Evolutionary conservation across 345 rosid genomes (phyloP), one percentile per base, ranked within the genome.

Genomic region (Lepidium aucheri): DNA sequence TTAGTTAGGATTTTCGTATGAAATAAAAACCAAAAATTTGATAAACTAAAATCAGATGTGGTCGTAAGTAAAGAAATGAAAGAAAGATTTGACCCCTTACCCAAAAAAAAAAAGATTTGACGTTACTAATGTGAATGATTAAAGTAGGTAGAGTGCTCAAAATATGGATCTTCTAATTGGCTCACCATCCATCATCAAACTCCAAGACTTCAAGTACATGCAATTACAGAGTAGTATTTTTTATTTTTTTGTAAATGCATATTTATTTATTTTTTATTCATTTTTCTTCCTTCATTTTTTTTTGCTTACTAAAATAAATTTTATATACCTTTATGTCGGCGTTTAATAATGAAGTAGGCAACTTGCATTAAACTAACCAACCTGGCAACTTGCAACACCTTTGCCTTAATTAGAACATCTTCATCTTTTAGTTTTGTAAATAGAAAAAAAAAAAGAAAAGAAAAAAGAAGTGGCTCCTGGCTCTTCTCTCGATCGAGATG

Each of bases 271-370:
- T 20, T 20, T 20, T 20, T 20, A 20, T 20, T 20, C 22, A 1
- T 20, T 20, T 20, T 20, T 20, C 22, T 10, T 28, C 11, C 26
- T 36, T 32, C 9, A 14, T 40, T 26, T 20, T 60, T 60, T 20
- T 13, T 20, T 13, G 24, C 7, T 34, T 26, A 59, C 50, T 59
- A 40, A 10, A 60, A 20, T 51, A 69, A 51, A 15, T 17, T 28
- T 12, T 17, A 60, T 52, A 14, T 12, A 56, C 26, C 24, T 18
- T 44, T 71, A 3, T 65, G 61, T 58, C 46, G 76, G 60, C 30
- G 58, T 49, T 63, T 40, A 56, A 65, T 72, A 50, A 51, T 66
- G 67, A 73, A 73, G 56, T 65, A 65, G 76, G 67, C 76, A 65
- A 73, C 56, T 73, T 72, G 76, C 65, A 60, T 18, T 3, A 4